Base-by-base conservation (phyloP, 371 early-diverging fungal species). In the Basidiobolus meristosporus region DNA sequence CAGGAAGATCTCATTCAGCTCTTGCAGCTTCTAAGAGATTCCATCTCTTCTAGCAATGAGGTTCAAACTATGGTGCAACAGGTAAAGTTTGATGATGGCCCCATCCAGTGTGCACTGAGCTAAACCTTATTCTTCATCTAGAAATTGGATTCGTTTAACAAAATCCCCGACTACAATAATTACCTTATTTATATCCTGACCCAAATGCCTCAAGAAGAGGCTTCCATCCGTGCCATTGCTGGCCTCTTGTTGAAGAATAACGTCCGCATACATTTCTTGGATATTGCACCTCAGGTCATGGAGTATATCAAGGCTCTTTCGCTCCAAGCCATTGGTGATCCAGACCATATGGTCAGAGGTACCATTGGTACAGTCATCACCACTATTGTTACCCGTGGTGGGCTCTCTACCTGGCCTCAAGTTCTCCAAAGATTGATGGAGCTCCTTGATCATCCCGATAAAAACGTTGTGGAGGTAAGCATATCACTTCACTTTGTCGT, bases 161-260 rank as follows among this genome's bases (percentile, higher is more conserved):
- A 69, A 50, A 65, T 88, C 17, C 83, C 90, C 22, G 88, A 90
- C 47, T 92, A 77, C 67, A 74, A 75, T 58, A 80, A 74, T 49
- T 91, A 90, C 63, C 70, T 90, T 38, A 74, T 77, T 31, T 81
- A 76, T 51, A 78, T 92, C 47, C 57, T 92, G 47, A 75, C 82
- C 1, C 69, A 70, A 51, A 67, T 73, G 68, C 69, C 65, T 36
- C 66, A 68, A 51, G 66, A 70, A 43, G 59, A 68, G 41, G 60
- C 76, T 23, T 47, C 65, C 2, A 62, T 65, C 21, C 81, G 91
- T 37, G 69, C 79, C 14, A 75, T 84, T 31, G 92, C 91, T 16
- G 96, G 90, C 21, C 64, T 92, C 37, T 63, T 78, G 29, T 68
- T 91, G 38, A 92, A 91, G 64, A 88, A 85, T 66, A 76, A 75